Conservation (phyloP, 306 rosid species). For the Astragalus glycyphyllos region DNA sequence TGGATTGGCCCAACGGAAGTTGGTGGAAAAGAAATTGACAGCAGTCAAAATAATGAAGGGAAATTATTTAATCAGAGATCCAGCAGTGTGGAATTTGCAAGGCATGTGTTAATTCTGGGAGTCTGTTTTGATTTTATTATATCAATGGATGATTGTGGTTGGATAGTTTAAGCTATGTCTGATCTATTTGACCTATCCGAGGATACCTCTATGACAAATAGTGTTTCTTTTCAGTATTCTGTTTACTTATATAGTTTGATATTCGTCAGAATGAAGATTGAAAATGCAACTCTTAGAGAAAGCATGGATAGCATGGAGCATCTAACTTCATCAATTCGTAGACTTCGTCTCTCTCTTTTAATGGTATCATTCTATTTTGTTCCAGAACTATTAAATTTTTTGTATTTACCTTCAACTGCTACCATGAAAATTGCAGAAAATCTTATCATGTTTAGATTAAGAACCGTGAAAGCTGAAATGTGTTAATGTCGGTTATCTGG, state of each 20-base stretch:
- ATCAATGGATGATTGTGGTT: slow-evolving; percentile 39
- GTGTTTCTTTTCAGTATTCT: slow-evolving; percentile 37
- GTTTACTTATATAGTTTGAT: slow-evolving; percentile 20
- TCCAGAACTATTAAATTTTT: slow-evolving; percentile 1
- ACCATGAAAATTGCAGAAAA: slow-evolving; percentile 23
- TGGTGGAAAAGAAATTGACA: slow-evolving; percentile 60
- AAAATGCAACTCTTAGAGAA: slow-evolving; percentile 85
- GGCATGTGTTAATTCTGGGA: slow-evolving; percentile 57
- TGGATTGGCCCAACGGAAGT: slow-evolving; percentile 72
- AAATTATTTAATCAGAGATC: slow-evolving; percentile 49
- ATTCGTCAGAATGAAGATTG: slow-evolving; percentile 75
- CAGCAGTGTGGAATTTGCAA: slow-evolving; percentile 83
- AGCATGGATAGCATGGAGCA: slow-evolving; percentile 83
- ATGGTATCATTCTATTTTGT: slow-evolving; percentile 59
- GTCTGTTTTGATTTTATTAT: slow-evolving; percentile 39
- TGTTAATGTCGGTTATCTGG: slow-evolving; percentile 36
- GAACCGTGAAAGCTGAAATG: slow-evolving; percentile 34
- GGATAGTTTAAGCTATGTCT: slow-evolving; percentile 32
- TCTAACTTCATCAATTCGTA: slow-evolving; percentile 69
- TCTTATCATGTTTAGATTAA: slow-evolving; percentile 28
- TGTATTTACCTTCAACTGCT: slow-evolving; percentile 19
- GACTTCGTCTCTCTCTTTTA: slow-evolving; percentile 82
- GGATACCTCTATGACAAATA: slow-evolving; percentile 8
- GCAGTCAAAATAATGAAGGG: slow-evolving; percentile 53
- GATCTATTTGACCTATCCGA: slow-evolving; percentile 25